These are phyloP conservation scores for Wickerhamomyces hampshirensis DNA, from an alignment of 805 yeast genomes.

Conservation along the genomic window DNA sequence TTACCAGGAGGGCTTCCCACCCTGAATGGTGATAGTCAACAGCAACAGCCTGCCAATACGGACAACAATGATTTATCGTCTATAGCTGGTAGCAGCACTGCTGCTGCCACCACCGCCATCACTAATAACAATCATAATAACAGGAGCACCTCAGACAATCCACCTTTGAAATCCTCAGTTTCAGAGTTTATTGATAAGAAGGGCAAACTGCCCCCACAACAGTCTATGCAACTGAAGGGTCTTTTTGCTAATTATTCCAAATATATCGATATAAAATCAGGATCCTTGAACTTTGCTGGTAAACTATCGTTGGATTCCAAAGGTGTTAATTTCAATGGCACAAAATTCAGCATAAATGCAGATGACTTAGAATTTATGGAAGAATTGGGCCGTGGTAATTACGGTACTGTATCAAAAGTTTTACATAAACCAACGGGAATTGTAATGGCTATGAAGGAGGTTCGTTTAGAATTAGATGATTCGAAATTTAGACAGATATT, in stretches of 20 bases:
- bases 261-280: slow-evolving; percentile 88
- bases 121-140: slow-evolving; percentile 21
- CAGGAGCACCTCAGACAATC: slow-evolving; percentile 8
- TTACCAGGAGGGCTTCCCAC: slow-evolving; percentile 81
- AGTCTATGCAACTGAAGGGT: slow-evolving; percentile 39
- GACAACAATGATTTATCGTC: neutral
- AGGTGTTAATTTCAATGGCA: slow-evolving; percentile 90
- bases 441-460: slow-evolving; percentile 96
- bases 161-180: slow-evolving; percentile 11
- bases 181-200: slow-evolving; percentile 21
- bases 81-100: neutral
- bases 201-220: slow-evolving; percentile 20
- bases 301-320: slow-evolving; percentile 88
- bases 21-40: slow-evolving; percentile 26
- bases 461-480: slow-evolving; percentile 87
- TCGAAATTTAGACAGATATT: slow-evolving; percentile 89
- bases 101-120: slow-evolving; percentile 12
- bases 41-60: slow-evolving; percentile 16
- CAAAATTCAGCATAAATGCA: slow-evolving; percentile 78
- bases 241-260: slow-evolving; percentile 80
- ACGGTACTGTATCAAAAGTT: slow-evolving; percentile 93
- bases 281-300: slow-evolving; percentile 87
- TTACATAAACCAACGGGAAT: slow-evolving; percentile 90
- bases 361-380: slow-evolving; percentile 80
- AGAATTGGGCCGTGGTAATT: slow-evolving; percentile 93